Evolutionary conservation across 208 protist species (phyloP).

Genomic region (Acanthamoeba sp.): DNA sequence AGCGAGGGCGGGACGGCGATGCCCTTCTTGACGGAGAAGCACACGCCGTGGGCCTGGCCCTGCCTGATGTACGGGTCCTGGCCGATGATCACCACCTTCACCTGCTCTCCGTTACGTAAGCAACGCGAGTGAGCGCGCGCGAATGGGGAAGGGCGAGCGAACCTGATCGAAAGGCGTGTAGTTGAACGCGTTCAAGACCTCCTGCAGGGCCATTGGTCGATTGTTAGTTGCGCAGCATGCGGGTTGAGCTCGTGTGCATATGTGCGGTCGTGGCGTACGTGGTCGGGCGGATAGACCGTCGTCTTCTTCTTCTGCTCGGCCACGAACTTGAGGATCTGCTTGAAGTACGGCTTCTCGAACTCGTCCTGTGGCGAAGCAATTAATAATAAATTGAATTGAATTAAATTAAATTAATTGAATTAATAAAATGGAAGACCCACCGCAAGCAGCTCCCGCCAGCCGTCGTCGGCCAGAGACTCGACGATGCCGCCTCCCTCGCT

Average conservation of each 20-base stretch:
- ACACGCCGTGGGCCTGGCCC: constrained; percentile 86
- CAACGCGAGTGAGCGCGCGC: background rate
- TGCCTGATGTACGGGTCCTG: constrained; percentile 87
- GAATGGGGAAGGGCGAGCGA: background rate
- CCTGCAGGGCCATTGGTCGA: background rate
- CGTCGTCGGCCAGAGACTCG: background rate
- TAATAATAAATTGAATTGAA: too few species aligned
- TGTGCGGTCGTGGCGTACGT: background rate
- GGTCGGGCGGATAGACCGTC: background rate
- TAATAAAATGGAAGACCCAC: background rate
- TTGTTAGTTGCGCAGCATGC: too few species aligned
- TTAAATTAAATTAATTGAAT: too few species aligned
- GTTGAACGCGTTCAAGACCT: constrained; percentile 77
- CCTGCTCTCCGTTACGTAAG: background rate
- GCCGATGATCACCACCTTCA: constrained; percentile 88
- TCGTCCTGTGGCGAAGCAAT: too few species aligned
- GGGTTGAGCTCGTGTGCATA: background rate
- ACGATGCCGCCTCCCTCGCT: background rate
- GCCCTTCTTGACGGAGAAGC: constrained; percentile 83
- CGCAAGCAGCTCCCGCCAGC: background rate
- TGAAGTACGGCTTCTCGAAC: constrained; percentile 77
- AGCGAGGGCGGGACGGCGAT: constrained; percentile 80
- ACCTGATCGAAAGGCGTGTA: constrained; percentile 76
- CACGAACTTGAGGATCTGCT: constrained; percentile 46
- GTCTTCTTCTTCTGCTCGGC: constrained; percentile 9